Percentiles rank a stretch among this genome's conserved stretches.
Conservation (phyloP, 2,329 filamentous ascomycete species). For the Trichophyton schoenleinii region DNA sequence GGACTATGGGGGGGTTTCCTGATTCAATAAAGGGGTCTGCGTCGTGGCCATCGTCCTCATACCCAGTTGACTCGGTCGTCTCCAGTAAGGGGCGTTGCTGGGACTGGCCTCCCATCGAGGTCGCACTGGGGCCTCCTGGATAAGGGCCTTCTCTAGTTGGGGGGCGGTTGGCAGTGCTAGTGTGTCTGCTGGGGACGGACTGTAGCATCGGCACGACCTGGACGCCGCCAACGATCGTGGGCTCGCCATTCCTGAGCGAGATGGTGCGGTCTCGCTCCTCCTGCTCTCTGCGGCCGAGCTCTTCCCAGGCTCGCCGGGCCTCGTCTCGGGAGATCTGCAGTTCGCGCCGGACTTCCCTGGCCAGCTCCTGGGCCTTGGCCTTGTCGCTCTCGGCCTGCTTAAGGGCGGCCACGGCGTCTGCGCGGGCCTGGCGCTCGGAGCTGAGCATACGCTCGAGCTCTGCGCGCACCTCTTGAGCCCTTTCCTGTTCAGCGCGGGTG, state of each 20-base stretch:
- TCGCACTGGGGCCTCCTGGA: constrained; percentile 23
- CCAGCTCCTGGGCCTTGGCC: constrained; percentile 57
- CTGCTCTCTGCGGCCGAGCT: constrained; percentile 82
- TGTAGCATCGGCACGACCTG: constrained; percentile 90
- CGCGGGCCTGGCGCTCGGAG: constrained; percentile 57
- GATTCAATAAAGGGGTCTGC: constrained; percentile 51
- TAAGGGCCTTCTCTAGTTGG: constrained; percentile 37
- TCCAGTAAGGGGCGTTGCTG: constrained; percentile 15
- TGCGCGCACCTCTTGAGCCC: constrained; percentile 66
- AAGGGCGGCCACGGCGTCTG: constrained; percentile 53
- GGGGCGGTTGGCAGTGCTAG: constrained; percentile 33
- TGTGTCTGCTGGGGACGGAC: constrained; percentile 47
- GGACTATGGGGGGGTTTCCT: not conserved
- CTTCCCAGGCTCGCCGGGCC: constrained; percentile 90
- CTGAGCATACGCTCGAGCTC: constrained; percentile 66
- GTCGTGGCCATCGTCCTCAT: constrained; percentile 38
- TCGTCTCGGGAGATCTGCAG: constrained; percentile 92
- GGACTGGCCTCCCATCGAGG: constrained; percentile 20
- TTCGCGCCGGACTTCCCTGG: constrained; percentile 86
- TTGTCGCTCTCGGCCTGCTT: constrained; percentile 58
- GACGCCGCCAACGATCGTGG: constrained; percentile 81
- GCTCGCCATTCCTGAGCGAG: constrained; percentile 74
- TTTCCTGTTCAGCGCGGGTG: constrained; percentile 76
- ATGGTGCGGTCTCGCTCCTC: constrained; percentile 78
- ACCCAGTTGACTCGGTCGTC: constrained; percentile 34